Evolutionary conservation across 352 stramenopile genomes (phyloP).

Genomic region (Phytophthora tubulina): DNA sequence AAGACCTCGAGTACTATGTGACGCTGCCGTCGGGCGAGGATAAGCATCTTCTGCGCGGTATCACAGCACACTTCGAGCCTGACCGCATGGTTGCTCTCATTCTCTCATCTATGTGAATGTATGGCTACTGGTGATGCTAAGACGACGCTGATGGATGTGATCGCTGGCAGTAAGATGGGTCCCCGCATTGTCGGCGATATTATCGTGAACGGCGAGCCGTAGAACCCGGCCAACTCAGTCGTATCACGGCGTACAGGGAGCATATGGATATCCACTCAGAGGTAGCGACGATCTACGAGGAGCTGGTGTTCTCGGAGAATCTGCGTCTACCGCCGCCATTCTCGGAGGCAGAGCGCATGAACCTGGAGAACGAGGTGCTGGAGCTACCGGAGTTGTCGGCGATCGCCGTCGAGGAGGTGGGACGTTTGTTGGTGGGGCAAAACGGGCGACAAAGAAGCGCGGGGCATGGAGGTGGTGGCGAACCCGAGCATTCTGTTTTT

Average conservation of each 20-base stretch:
- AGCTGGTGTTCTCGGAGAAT: conserved; percentile 86
- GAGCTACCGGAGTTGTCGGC: conserved; percentile 58
- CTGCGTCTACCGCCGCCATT: conserved; percentile 73
- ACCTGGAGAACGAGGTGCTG: conserved; percentile 57
- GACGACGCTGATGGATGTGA: conserved; percentile 65
- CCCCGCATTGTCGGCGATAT: conserved; percentile 82
- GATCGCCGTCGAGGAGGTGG: conserved; percentile 56
- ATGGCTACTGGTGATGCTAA: conserved; percentile 64
- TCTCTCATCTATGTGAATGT: too few relatives aligned
- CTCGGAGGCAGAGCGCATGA: conserved; percentile 47
- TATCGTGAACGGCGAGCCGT: conserved; percentile 88
- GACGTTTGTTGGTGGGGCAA: conserved; percentile 84
- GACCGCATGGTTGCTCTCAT: too few relatives aligned
- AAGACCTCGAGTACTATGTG: too few relatives aligned
- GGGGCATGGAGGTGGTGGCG: conserved; percentile 92
- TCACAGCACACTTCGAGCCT: too few relatives aligned
- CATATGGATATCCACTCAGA: conserved; percentile 47
- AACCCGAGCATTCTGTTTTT: conserved; percentile 95
- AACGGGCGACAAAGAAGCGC: conserved; percentile 93
- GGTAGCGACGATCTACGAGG: conserved; percentile 82
- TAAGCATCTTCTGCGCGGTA: too few relatives aligned
- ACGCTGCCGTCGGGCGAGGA: too few relatives aligned
- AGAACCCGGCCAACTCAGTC: conserved; percentile 73
- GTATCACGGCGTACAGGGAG: conserved; percentile 69
- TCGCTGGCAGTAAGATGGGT: conserved; percentile 57